These are phyloP conservation scores for Parascedosporium putredinis DNA, from an alignment of 2,329 filamentous ascomycete species.

Conservation along the genomic window DNA sequence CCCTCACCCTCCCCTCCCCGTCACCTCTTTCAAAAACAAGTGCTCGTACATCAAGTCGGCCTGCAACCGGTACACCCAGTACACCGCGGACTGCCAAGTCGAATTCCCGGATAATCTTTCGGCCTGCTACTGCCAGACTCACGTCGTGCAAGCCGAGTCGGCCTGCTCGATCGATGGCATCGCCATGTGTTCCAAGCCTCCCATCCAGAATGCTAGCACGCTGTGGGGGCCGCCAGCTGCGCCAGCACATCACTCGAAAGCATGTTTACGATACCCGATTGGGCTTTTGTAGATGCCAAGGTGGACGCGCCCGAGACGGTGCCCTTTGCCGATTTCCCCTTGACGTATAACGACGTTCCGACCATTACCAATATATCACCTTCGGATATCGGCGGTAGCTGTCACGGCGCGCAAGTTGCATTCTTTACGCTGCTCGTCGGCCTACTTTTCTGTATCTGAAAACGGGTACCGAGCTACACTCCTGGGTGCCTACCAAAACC, in stretches of 20 bases:
- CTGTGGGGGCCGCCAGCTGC: neutral
- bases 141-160: neutral
- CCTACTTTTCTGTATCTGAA: neutral
- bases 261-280: neutral
- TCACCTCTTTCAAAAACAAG: neutral
- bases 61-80: neutral
- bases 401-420: no score
- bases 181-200: neutral
- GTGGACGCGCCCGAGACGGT: neutral
- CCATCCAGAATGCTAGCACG: neutral
- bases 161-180: neutral
- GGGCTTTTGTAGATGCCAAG: neutral
- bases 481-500: no score
- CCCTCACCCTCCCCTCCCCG: neutral
- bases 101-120: neutral
- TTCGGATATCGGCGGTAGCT: neutral
- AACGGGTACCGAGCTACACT: no score
- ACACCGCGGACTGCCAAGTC: neutral
- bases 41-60: constrained; percentile 1
- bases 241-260: neutral
- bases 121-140: neutral
- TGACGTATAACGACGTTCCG: neutral
- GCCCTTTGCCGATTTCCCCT: neutral
- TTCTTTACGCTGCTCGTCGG: no score
- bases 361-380: neutral